Conservation (phyloP, 1,284 basidiomycete genomes). For the Agroathelia rolfsii region DNA sequence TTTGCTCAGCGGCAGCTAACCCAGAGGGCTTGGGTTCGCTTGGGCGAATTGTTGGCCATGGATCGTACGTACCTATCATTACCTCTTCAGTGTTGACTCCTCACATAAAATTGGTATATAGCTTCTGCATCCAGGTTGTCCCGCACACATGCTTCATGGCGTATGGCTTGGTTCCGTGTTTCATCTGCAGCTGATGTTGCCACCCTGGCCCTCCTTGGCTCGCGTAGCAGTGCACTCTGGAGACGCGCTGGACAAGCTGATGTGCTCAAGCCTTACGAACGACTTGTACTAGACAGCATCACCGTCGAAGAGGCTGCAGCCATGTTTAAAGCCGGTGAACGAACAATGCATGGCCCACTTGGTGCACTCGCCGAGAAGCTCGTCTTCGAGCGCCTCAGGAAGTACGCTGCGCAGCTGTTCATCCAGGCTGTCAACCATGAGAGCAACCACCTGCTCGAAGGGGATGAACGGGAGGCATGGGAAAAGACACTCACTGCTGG, state of each 20-base stretch:
- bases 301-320: constrained; percentile 31
- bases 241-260: constrained; percentile 18
- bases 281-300: constrained; percentile 42
- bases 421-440: constrained; percentile 33
- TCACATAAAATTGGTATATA: constrained; percentile 12
- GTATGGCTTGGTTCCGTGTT: constrained; percentile 30
- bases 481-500: constrained; percentile 44
- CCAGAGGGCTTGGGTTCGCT: constrained; percentile 40
- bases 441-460: constrained; percentile 21
- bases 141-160: constrained; percentile 40
- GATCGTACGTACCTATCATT: constrained; percentile 20
- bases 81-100: constrained; percentile 14
- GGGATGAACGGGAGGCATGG: constrained; percentile 30
- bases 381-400: constrained; percentile 38
- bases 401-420: constrained; percentile 41
- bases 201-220: constrained; percentile 44
- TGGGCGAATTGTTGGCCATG: constrained; percentile 42
- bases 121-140: constrained; percentile 29
- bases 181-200: constrained; percentile 38
- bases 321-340: too few species aligned
- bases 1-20: constrained; percentile 35
- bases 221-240: constrained; percentile 34
- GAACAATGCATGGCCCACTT: too few species aligned
- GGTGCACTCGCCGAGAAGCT: constrained; percentile 38
- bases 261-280: constrained; percentile 36